Base-by-base conservation (phyloP, 805 yeast genomes). In the Nakazawaea populi region DNA sequence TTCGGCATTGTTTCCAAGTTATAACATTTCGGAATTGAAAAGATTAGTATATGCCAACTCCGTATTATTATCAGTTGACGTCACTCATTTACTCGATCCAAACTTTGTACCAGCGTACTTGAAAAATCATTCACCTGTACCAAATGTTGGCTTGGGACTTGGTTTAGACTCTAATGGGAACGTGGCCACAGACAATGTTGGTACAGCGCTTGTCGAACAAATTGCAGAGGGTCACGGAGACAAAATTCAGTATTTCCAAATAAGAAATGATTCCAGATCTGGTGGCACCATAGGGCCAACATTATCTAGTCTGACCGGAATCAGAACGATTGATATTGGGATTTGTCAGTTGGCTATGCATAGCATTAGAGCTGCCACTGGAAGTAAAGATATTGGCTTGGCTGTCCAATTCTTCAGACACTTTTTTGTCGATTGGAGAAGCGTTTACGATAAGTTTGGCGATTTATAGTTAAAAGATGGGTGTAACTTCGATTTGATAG, bases 281-380 rank as follows among this genome's bases (percentile, higher is more conserved):
- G 96, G 96, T 34, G 95, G 95, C 39, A 88, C 96, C 31, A 87
- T 89, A 61, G 96, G 96, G 0, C 96, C 89, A 24, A 71, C 76
- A 6, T 70, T 83, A 49, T 71, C 87, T 8, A 66, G 77, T 37
- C 78, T 75, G 54, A 82, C 89, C 0, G 89, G 89, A 47, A 86
- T 87, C 3, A 74, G 88, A 60, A 85, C 92, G 39, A 79, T 87
- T 49, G 96, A 88, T 60, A 66, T 87, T 49, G 96, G 96, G 47
- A 84, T 88, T 58, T 82, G 95, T 3, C 95, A 88, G 68, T 72
- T 86, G 59, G 79, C 92, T 1, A 88, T 88, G 96, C 96, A 88
- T 67, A 82, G 89, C 38, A 85, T 88, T 57, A 77, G 96, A 60
- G 95, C 94, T 30, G 76, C 90, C 9, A 77, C 84, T 31, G 96